Percentiles rank a stretch among this genome's conserved stretches.
Evolutionary conservation across 495 filamentous ascomycete species (phyloP).

Genomic region (Penicillium lividum): DNA sequence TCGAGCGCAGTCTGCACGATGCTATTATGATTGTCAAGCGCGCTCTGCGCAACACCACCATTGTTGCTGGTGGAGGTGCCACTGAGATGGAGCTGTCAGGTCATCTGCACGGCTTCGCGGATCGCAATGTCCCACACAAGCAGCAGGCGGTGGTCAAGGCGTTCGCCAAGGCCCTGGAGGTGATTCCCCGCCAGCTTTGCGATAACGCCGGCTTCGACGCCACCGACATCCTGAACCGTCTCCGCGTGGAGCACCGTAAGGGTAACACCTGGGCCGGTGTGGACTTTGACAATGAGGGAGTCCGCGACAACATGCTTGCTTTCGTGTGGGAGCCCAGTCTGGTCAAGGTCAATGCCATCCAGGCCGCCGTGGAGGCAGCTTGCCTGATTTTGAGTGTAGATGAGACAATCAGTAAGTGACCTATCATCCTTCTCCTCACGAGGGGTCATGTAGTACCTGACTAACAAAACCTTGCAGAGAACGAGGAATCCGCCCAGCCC

Average conservation of each 20-base stretch:
- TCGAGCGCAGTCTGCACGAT: constrained; percentile 94
- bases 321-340: constrained; percentile 97
- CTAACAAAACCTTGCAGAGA: constrained; percentile 51
- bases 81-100: constrained; percentile 96
- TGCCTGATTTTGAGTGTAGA: constrained; percentile 96
- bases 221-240: constrained; percentile 91
- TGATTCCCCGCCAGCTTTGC: constrained; percentile 94
- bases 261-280: constrained; percentile 93
- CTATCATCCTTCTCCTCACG: neutral
- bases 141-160: constrained; percentile 97
- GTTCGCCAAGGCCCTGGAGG: constrained; percentile 95
- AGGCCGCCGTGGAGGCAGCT: constrained; percentile 90
- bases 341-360: constrained; percentile 96
- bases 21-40: constrained; percentile 99
- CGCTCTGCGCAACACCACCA: constrained; percentile 86
- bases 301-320: constrained; percentile 85
- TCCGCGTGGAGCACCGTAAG: constrained; percentile 92
- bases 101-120: constrained; percentile 87
- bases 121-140: constrained; percentile 89
- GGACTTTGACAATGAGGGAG: constrained; percentile 89
- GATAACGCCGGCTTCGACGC: constrained; percentile 99
- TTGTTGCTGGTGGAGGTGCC: constrained; percentile 94
- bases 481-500: constrained; percentile 83
- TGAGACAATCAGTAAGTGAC: constrained; percentile 81
- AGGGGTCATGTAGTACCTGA: constrained; percentile 6